Base-by-base conservation (phyloP, 2,329 filamentous ascomycete species). In the Aspergillus vadensis region DNA sequence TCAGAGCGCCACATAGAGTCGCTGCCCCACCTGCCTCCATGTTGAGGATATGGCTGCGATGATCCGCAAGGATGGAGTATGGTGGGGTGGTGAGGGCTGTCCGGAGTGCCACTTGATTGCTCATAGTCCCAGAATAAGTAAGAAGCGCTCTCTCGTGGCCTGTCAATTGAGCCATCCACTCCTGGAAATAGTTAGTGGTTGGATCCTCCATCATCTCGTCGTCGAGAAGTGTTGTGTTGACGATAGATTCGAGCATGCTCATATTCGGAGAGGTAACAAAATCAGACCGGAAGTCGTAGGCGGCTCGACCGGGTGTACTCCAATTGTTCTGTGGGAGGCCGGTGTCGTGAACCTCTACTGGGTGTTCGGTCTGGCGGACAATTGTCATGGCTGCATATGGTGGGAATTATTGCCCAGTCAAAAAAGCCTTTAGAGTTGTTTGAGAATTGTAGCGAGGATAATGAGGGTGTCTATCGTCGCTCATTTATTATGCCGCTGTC, bases 81-180 rank as follows among this genome's bases (percentile, higher is more conserved):
- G 65, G 67, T 10, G 62, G 65, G 36, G 57, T 57, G 12, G 49
- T 43, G 36, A 65, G 54, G 15, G 62, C 55, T 0, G 61, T 59
- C 10, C 62, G 59, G 10, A 69, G 48, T 14, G 63, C 62, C 10
- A 68, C 57, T 39, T 67, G 62, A 41, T 70, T 70, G 10, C 63
- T 67, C 68, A 69, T 69, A 2, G 67, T 70, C 2, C 68, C 67
- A 1, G 68, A 69, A 10, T 65, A 56, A 2, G 68, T 62, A 12
- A 69, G 63, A 5, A 68, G 58, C 5, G 57, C 59, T 36, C 36
- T 61, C 51, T 67, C 63, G 23, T 64, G 57, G 6, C 66, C 66
- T 4, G 63, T 63, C 25, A 64, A 56, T 6, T 53, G 17, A n/a
- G 66, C 63, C 10, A 70, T 59, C 38, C 59, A 52, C 5, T 60